Evolutionary conservation across 768 basidiomycete species (phyloP).

Genomic region (Daedalea quercina): DNA sequence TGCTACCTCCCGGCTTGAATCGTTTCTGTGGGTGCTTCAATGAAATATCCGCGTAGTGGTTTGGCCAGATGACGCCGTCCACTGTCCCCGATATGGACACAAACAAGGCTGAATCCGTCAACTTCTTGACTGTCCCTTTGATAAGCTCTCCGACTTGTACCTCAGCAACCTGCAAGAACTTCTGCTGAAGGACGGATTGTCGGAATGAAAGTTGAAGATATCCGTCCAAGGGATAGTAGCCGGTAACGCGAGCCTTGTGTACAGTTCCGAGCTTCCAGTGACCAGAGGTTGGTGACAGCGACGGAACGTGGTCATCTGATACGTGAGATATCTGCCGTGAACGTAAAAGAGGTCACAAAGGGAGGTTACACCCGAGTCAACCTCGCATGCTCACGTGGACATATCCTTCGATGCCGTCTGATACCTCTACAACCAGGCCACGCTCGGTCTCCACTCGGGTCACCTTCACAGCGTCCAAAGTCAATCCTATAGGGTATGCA

Average conservation of each 20-base stretch:
- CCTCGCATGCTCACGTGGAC: constrained; percentile 60
- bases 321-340: constrained; percentile 79
- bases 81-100: constrained; percentile 82
- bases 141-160: constrained; percentile 81
- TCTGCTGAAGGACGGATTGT: constrained; percentile 74
- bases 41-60: constrained; percentile 92
- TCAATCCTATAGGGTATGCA: constrained; percentile 66
- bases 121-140: constrained; percentile 81
- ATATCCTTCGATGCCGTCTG: constrained; percentile 66
- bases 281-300: constrained; percentile 63
- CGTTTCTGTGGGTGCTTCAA: constrained; percentile 89
- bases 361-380: constrained; percentile 4
- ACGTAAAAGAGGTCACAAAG: constrained; percentile 5
- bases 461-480: constrained; percentile 70
- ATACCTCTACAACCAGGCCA: constrained; percentile 68
- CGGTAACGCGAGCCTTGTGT: constrained; percentile 84
- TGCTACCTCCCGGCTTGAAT: constrained; percentile 75
- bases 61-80: constrained; percentile 91
- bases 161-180: constrained; percentile 77
- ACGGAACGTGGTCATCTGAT: constrained; percentile 84
- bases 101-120: constrained; percentile 78
- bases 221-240: constrained; percentile 81
- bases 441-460: constrained; percentile 71
- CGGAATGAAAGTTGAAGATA: constrained; percentile 84
- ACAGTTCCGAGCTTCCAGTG: constrained; percentile 75